phyloP scores from a whole-genome alignment of 2,329 filamentous ascomycete genomes.

The Dactylellina haptotyla region DNA sequence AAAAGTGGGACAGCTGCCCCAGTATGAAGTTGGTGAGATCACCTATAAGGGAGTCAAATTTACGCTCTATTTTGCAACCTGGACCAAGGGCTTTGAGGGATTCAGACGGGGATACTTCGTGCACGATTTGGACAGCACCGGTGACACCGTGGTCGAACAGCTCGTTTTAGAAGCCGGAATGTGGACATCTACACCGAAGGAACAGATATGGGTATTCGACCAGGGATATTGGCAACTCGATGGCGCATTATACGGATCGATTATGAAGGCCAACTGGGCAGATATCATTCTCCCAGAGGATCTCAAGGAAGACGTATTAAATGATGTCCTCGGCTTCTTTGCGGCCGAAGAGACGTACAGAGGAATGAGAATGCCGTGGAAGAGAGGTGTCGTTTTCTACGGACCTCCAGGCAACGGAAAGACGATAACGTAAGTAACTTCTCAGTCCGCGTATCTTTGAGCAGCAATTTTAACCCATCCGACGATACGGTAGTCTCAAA shows the following conservation, averaged over 20 bases:
- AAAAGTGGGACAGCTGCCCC: constrained; percentile 22
- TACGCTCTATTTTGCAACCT: constrained; percentile 47
- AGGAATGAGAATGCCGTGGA: constrained; percentile 74
- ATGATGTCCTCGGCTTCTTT: constrained; percentile 74
- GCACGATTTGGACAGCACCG: constrained; percentile 21
- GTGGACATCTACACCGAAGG: constrained; percentile 37
- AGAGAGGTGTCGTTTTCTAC: constrained; percentile 74
- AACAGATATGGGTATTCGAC: constrained; percentile 75
- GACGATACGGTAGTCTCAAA: constrained; percentile 64
- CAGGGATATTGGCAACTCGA: constrained; percentile 72
- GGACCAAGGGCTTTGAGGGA: constrained; percentile 31
- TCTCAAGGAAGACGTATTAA: constrained; percentile 73
- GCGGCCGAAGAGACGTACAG: constrained; percentile 69
- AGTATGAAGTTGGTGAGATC: constrained; percentile 39
- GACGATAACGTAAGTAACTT: constrained; percentile 68
- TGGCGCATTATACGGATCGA: constrained; percentile 69
- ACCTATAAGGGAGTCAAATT: constrained; percentile 40
- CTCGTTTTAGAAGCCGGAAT: constrained; percentile 29
- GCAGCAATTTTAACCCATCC: not conserved
- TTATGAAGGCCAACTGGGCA: constrained; percentile 70
- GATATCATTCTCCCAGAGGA: constrained; percentile 73
- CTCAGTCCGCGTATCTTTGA: not conserved
- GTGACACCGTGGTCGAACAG: constrained; percentile 26
- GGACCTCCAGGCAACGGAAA: constrained; percentile 75
- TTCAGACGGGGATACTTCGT: constrained; percentile 32